These are phyloP conservation scores for Lactarius sp. DNA, from an alignment of 768 basidiomycete species.

Conservation along the genomic window DNA sequence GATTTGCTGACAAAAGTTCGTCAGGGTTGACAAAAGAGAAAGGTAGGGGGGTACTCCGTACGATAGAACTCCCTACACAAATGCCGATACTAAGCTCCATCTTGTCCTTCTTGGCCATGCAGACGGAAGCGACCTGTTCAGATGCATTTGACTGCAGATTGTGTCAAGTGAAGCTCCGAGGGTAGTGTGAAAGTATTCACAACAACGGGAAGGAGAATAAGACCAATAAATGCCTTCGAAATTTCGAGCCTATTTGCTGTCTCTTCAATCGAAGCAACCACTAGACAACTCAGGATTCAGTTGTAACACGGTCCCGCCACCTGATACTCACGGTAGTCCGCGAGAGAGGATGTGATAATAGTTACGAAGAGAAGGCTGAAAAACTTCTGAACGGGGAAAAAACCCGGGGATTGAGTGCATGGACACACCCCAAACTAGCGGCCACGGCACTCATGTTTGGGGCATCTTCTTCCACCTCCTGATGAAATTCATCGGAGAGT, in stretches of 20 bases:
- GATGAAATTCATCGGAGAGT: neutral
- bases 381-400: slow-evolving; percentile 6
- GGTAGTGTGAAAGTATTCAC: slow-evolving; percentile 37
- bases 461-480: slow-evolving; percentile 36
- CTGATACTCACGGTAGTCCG: slow-evolving; percentile 68
- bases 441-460: slow-evolving; percentile 66
- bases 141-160: slow-evolving; percentile 63
- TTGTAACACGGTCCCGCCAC: neutral
- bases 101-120: slow-evolving; percentile 81
- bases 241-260: slow-evolving; percentile 77
- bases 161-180: neutral
- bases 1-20: slow-evolving; percentile 55
- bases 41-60: slow-evolving; percentile 33
- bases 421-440: slow-evolving; percentile 48
- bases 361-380: slow-evolving; percentile 68
- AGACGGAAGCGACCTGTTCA: slow-evolving; percentile 80
- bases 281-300: slow-evolving; percentile 34
- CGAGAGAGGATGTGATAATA: slow-evolving; percentile 80
- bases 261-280: slow-evolving; percentile 91
- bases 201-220: slow-evolving; percentile 84
- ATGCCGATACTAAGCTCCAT: slow-evolving; percentile 74
- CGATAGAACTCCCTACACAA: slow-evolving; percentile 78
- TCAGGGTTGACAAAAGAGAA: neutral
- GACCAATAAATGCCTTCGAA: slow-evolving; percentile 79
- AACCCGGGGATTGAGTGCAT: neutral